Percentiles rank a stretch among this genome's conserved stretches.
Evolutionary conservation across 495 filamentous ascomycete genomes (phyloP).

Genomic region (Astrothelium subdiscretum): DNA sequence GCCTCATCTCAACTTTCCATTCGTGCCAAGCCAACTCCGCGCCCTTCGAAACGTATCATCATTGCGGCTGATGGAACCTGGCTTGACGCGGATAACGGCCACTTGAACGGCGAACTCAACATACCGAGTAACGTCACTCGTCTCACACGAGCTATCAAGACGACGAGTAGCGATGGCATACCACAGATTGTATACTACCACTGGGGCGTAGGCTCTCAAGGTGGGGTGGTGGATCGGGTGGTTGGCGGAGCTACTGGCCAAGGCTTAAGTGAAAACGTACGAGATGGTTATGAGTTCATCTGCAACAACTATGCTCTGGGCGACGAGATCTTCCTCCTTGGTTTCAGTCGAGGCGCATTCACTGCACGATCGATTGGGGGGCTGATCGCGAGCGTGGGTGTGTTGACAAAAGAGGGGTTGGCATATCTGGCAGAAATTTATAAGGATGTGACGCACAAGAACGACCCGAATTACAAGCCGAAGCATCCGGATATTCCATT

Average conservation of each 20-base stretch:
- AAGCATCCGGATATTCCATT: conserved; percentile 47
- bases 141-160: conserved; percentile 29
- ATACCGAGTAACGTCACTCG: conserved; percentile 31
- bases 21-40: background rate
- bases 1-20: background rate
- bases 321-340: conserved; percentile 59
- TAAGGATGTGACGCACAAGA: conserved; percentile 48
- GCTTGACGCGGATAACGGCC: conserved; percentile 28
- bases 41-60: conserved; percentile 11
- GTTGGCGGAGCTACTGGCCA: conserved; percentile 24
- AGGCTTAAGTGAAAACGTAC: conserved; percentile 42
- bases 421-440: conserved; percentile 53
- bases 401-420: conserved; percentile 54
- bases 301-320: conserved; percentile 53
- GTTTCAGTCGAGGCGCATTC: conserved; percentile 65
- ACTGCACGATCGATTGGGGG: conserved; percentile 55
- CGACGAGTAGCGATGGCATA: conserved; percentile 27
- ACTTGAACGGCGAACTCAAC: conserved; percentile 21
- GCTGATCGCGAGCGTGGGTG: conserved; percentile 48
- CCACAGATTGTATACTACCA: conserved; percentile 32
- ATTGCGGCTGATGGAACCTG: conserved; percentile 18
- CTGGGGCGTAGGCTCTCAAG: conserved; percentile 25
- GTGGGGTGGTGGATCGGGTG: conserved; percentile 19
- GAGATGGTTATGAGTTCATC: conserved; percentile 55
- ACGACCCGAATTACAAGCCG: conserved; percentile 40